A percentile compares a stretch with the other conserved stretches of the same genome.
Conservation (phyloP, 805 yeast species). For the Ogataea corticis region DNA sequence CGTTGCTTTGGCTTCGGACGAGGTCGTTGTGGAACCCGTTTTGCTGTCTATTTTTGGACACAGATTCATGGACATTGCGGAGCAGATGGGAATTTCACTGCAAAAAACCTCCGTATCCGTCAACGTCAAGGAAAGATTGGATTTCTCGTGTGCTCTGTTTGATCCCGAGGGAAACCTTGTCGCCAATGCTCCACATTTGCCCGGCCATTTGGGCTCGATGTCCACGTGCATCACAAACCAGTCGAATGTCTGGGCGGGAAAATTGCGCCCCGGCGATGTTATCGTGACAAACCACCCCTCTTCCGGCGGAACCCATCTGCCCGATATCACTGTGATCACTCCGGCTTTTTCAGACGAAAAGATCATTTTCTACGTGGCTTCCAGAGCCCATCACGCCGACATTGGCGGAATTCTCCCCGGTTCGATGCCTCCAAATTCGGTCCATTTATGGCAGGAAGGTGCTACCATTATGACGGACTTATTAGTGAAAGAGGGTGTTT, state of each 20-base stretch:
- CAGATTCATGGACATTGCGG: constrained; percentile 86
- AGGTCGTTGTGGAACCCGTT: constrained; percentile 59
- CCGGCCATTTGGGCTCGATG: constrained; percentile 85
- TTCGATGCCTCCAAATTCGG: constrained; percentile 90
- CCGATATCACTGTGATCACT: constrained; percentile 88
- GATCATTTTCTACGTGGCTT: constrained; percentile 83
- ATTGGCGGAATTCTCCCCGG: constrained; percentile 94
- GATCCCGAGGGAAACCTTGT: constrained; percentile 71
- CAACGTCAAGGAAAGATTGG: constrained; percentile 78
- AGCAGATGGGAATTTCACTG: constrained; percentile 79
- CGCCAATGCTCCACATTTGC: constrained; percentile 86
- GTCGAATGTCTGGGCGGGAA: constrained; percentile 60
- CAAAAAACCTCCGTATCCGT: constrained; percentile 79
- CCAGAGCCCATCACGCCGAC: constrained; percentile 94
- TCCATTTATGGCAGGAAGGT: constrained; percentile 83
- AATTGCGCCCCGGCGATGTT: constrained; percentile 69
- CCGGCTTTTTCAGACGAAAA: constrained; percentile 68
- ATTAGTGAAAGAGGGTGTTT: constrained; percentile 65
- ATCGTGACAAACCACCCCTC: constrained; percentile 77
- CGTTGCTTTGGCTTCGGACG: constrained; percentile 3
- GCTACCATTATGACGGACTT: constrained; percentile 79
- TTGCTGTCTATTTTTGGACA: constrained; percentile 74
- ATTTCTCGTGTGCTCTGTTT: constrained; percentile 81
- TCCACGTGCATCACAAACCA: constrained; percentile 71
- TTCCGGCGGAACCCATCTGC: constrained; percentile 79